Evolutionary conservation across 2,329 filamentous ascomycete species (phyloP), one percentile per base, ranked within the genome.

Genomic region (Trichoderma aggressivum): DNA sequence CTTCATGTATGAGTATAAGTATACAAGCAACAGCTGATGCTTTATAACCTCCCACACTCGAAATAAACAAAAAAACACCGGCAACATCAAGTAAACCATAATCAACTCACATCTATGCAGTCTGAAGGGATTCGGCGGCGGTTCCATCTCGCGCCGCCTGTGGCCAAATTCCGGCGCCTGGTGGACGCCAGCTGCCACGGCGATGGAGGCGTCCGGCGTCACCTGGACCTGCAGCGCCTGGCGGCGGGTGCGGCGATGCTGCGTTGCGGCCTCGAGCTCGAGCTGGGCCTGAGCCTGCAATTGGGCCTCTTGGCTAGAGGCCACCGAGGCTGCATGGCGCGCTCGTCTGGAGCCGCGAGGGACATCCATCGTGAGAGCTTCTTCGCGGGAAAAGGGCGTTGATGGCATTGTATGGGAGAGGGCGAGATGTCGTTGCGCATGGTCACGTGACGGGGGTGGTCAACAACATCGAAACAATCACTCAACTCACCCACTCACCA

Each of bases 121-220:
- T 21, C 80, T 79, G 72, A 82, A 82, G 0, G 80, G 80, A 75
- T 82, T 79, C 50, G 78, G 78, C 26, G 79, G 79, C 55, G 71
- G 67, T 10, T 47, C 71, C 36, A 47, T 50, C 36, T 43, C 63
- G 21, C 36, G 53, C 39, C 75, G 74, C 26, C 74, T 73, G 43
- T 78, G 76, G 53, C 79, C 73, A 67, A 59, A 21, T 32, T 74
- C 70, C 5, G 74, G 72, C 59, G 72, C 74, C 47, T 65, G 64
- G 73, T 78, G 72, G 75, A 39, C 56, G 28, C 53, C 64, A 55
- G 50, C 64, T 58, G 64, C 65, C 18, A 60, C 55, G 36, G 65
- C 65, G 26, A 68, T 32, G 55, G 65, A 55, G 43, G 55, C 58
- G 53, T 72, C 43, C 14, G 70, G 73, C 60, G 64, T 68, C 36